A percentile compares a stretch with the other conserved stretches of the same genome.
Conservation (phyloP, 306 rosid species). For the Benincasa hispida region DNA sequence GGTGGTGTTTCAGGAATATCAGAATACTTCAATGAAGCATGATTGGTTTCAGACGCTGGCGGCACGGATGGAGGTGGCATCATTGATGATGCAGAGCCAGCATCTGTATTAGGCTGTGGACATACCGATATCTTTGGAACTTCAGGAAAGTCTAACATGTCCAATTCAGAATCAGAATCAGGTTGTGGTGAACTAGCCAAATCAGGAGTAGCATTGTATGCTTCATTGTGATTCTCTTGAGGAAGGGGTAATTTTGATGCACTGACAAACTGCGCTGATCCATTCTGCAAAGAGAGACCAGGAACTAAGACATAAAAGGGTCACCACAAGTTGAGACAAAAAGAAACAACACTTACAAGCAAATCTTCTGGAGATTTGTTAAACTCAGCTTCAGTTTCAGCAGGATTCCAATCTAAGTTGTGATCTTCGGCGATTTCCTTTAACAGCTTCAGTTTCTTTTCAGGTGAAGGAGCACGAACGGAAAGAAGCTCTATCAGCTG, state of each 20-base stretch:
- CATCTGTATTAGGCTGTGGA: conserved; percentile 15
- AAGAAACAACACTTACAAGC: conserved; percentile 33
- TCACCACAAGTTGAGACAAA: neutral
- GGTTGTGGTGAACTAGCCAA: conserved; percentile 28
- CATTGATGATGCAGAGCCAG: conserved; percentile 42
- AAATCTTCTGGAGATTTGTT: conserved; percentile 74
- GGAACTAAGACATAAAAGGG: conserved; percentile 1
- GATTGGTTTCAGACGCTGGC: conserved; percentile 25
- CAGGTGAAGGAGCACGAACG: conserved; percentile 79
- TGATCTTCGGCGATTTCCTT: conserved; percentile 94
- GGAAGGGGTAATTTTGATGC: conserved; percentile 58
- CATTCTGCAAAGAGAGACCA: conserved; percentile 33
- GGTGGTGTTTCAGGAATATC: conserved; percentile 17
- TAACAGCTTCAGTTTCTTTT: conserved; percentile 73
- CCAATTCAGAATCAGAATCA: conserved; percentile 65
- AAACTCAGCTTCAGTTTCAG: conserved; percentile 65
- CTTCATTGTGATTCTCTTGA: conserved; percentile 54
- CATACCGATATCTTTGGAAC: conserved; percentile 46
- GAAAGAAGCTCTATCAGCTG: conserved; percentile 87
- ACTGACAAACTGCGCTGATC: conserved; percentile 42
- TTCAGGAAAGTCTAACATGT: conserved; percentile 62
- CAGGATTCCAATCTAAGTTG: conserved; percentile 90
- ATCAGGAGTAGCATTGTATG: conserved; percentile 17
- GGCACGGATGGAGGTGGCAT: conserved; percentile 19
- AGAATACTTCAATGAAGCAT: conserved; percentile 20